Conservation (phyloP, 768 basidiomycete genomes). For the Mycena rebaudengoi region DNA sequence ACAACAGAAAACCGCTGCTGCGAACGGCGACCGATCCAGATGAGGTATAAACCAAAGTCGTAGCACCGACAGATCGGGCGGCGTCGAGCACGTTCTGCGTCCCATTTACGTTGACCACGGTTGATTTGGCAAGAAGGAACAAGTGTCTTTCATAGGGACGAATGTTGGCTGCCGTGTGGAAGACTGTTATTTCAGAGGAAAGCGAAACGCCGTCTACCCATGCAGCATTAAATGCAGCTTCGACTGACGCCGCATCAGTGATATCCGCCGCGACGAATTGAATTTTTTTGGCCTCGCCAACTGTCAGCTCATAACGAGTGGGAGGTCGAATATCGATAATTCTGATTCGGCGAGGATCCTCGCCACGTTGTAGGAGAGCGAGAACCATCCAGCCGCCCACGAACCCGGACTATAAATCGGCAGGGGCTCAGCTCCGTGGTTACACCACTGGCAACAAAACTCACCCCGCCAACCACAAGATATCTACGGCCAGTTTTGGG, state of each 20-base stretch:
- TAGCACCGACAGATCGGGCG: slow-evolving; percentile 61
- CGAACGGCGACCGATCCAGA: slow-evolving; percentile 71
- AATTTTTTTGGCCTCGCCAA: slow-evolving; percentile 60
- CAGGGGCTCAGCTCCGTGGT: neutral
- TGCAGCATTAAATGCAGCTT: slow-evolving; percentile 66
- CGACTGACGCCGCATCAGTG: slow-evolving; percentile 59
- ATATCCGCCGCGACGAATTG: slow-evolving; percentile 68
- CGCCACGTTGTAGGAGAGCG: slow-evolving; percentile 73
- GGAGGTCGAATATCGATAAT: slow-evolving; percentile 72
- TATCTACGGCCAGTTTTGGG: slow-evolving; percentile 77
- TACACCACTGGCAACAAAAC: slow-evolving; percentile 80
- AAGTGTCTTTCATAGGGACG: slow-evolving; percentile 75
- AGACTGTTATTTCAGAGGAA: slow-evolving; percentile 63
- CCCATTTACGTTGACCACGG: slow-evolving; percentile 69
- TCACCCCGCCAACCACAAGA: too few species aligned
- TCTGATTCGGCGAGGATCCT: slow-evolving; percentile 69
- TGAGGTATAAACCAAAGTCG: slow-evolving; percentile 72
- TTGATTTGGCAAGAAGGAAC: slow-evolving; percentile 60
- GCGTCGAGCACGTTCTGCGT: slow-evolving; percentile 73
- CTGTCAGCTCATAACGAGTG: slow-evolving; percentile 59
- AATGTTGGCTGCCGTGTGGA: slow-evolving; percentile 82
- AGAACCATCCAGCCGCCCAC: slow-evolving; percentile 81
- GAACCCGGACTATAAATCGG: slow-evolving; percentile 66
- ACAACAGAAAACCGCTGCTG: slow-evolving; percentile 67
- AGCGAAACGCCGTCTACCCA: slow-evolving; percentile 54